Percentiles rank a stretch among this genome's conserved stretches.
Conservation (phyloP, 2,329 filamentous ascomycete species). For the Epichloe amarillans region DNA sequence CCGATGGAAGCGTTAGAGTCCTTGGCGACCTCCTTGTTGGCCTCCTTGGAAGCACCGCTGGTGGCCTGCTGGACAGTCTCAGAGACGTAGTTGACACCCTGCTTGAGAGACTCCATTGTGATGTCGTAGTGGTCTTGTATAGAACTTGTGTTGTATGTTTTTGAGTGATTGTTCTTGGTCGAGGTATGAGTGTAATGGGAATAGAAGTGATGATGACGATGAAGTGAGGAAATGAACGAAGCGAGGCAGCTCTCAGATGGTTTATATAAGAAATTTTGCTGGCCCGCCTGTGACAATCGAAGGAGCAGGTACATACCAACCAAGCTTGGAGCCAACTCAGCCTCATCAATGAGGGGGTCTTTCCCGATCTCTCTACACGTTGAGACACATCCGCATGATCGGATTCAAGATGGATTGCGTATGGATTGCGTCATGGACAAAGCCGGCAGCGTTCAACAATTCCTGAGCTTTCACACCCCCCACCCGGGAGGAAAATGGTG, state of each 20-base stretch:
- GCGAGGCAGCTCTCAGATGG: background rate
- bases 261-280: background rate
- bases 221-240: fast-evolving
- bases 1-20: slow-evolving; percentile 36
- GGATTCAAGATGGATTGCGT: slow-evolving; percentile 1
- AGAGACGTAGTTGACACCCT: slow-evolving; percentile 53
- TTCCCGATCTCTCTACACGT: background rate
- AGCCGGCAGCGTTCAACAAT: background rate
- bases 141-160: slow-evolving; percentile 1
- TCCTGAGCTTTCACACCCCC: background rate
- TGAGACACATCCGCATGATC: slow-evolving; percentile 1
- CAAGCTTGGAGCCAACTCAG: background rate
- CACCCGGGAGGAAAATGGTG: background rate
- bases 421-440: slow-evolving; percentile 3
- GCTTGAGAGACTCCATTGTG: slow-evolving; percentile 41
- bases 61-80: slow-evolving; percentile 46
- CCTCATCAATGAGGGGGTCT: background rate
- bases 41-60: slow-evolving; percentile 48
- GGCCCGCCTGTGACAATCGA: background rate
- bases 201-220: background rate
- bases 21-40: slow-evolving; percentile 58
- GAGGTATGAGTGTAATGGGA: background rate
- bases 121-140: slow-evolving; percentile 10
- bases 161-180: slow-evolving; percentile 3
- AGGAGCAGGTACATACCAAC: background rate